Evolutionary conservation across 371 early-diverging fungal species (phyloP).

Genomic region (Mortierella sp.): DNA sequence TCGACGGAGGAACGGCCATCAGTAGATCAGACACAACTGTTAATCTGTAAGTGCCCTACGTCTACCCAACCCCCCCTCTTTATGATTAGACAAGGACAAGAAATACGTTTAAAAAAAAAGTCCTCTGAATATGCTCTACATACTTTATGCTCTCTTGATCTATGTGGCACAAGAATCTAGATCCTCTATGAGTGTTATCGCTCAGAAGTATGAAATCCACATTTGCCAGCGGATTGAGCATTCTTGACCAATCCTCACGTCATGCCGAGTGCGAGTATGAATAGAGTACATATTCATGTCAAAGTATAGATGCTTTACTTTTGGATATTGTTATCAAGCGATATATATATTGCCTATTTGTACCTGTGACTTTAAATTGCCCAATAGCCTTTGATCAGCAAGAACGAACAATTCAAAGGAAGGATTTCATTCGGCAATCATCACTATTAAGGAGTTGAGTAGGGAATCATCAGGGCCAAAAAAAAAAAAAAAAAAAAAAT

Average conservation of each 20-base stretch:
- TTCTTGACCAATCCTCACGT: slow-evolving; percentile 1
- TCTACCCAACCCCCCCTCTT: background rate
- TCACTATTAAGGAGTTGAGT: no score
- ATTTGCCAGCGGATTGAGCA: background rate
- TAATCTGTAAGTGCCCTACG: background rate
- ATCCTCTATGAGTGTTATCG: background rate
- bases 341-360: no score
- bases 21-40: background rate
- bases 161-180: background rate
- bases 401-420: no score
- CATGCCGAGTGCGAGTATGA: background rate
- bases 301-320: no score
- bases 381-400: no score
- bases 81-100: background rate
- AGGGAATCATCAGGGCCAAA: no score
- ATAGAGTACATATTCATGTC: background rate
- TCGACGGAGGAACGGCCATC: slow-evolving; percentile 22
- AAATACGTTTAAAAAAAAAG: background rate
- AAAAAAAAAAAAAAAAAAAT: no score
- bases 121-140: background rate
- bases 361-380: no score
- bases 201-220: background rate
- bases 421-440: no score
- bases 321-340: no score
- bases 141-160: background rate